Evolutionary conservation across 2,329 filamentous ascomycete species (phyloP), one percentile per base, ranked within the genome.

Genomic region (Fusarium beomiforme): DNA sequence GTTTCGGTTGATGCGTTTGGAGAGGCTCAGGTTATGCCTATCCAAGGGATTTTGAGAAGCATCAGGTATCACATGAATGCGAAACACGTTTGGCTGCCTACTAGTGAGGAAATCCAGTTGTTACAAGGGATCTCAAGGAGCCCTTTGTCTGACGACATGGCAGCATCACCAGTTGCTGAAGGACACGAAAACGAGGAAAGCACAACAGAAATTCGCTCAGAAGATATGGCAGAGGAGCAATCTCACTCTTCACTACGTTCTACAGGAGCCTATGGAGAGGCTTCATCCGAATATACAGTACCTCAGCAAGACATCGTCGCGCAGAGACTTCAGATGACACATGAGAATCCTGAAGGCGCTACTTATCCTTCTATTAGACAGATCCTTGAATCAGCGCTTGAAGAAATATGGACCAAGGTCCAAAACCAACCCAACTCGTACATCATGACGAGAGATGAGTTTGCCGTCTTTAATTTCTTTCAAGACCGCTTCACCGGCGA

Each of bases 401-500:
- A 82, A 4, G 84, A 87, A 69, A 88, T 95, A 69, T 95, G 93
- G 92, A 78, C 78, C 49, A 90, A 88, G 73, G 86, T 97, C 57
- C 83, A 90, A 73, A 83, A 85, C 6, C 84, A 91, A 36, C 92
- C 92, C 2, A 82, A 87, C 54, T 84, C 85, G 14, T 97, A 95
- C 80, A 81, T 96, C 69, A 90, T 97, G 84, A 89, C 85, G 33
- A 85, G 87, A 68, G 90, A 93, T 80, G 93, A 97, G 81, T 97
- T 96, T 76, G 89, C 92, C 59, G 86, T 97, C 65, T 94, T 97
- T 88, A 97, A 95, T 84, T 95, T 91, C 80, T 95, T 92, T 79
- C 91, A 92, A 68, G 81, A 87, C 68, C 88, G 91, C 12, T 94
- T 92, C 76, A 80, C 83, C 29, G 88, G 88, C 61, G 80, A 87